Conservation (phyloP, 441 rosid species). For the Pelargonium cotyledonis region DNA sequence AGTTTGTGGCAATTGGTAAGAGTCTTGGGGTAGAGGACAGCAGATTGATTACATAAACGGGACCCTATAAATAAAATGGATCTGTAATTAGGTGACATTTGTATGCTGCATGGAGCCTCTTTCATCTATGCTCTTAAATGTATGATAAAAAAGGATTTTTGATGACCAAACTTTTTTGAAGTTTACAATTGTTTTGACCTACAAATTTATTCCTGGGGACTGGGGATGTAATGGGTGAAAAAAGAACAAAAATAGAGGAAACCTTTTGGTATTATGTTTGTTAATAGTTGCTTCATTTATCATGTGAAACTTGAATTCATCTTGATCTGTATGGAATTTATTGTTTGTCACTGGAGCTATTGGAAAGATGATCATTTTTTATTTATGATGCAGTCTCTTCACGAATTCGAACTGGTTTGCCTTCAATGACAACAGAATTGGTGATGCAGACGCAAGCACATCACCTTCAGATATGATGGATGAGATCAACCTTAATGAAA, state of each 20-base stretch:
- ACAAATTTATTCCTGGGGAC: too few relatives aligned
- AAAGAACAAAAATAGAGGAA: too few relatives aligned
- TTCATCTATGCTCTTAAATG: too few relatives aligned
- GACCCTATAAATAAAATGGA: neutral
- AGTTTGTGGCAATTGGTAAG: neutral
- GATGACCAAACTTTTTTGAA: too few relatives aligned
- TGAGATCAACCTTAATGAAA: conserved; percentile 56
- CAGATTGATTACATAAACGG: neutral
- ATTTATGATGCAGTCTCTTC: conserved; percentile 62
- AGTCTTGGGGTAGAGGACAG: neutral
- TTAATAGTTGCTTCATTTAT: neutral
- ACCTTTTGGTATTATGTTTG: neutral
- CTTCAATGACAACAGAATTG: conserved; percentile 55
- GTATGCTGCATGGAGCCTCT: neutral
- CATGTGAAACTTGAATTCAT: neutral
- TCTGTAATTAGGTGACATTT: neutral
- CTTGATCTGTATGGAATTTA: neutral
- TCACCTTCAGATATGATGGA: conserved; percentile 60
- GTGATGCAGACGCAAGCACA: conserved; percentile 40
- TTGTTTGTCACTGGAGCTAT: conserved; percentile 13
- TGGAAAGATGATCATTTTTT: conserved; percentile 25
- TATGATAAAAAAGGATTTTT: too few relatives aligned
- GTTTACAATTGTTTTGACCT: too few relatives aligned
- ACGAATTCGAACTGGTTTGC: conserved; percentile 98
- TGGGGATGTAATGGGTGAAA: too few relatives aligned